Evolutionary conservation across 208 protist genomes (phyloP), one percentile per base, ranked within the genome.

Genomic region (Trypanosomatidae sp.): DNA sequence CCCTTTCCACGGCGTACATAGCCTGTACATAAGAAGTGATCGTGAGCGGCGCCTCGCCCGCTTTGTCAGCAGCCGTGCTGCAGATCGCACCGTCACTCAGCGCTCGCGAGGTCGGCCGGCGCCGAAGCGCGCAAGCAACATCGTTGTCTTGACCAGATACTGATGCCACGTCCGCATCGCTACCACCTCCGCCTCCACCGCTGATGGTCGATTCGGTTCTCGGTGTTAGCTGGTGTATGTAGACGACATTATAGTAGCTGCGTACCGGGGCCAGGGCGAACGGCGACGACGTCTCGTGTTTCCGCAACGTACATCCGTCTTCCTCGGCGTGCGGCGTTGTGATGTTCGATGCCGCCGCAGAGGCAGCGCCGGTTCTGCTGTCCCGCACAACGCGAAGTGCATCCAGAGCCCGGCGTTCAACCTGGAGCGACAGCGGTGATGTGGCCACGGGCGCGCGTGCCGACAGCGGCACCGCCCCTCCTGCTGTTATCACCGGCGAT

Each of bases 221-320:
- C 8, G 22, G 59, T 10, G 30, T 59, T 12, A 50, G 68, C 46
- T 71, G 33, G 30, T 74, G 75, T 25, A 80, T 74, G 69, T 80
- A 80, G 10, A 75, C 65, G 30, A 80, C 75, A 39, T 62, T 6
- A 30, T 72, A 80, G 39, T 80, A 80, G 64, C 64, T 55, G 64
- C 28, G n/a, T 15, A 25, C 43, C 28, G 46, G 12, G 43, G 44
- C 17, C 64, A 52, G 30, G 56, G 28, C 5, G 15, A 7, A 41
- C 6, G 17, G 2, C 25, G 17, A 41, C 17, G 28, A 43, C 56
- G 12, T 33, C 56, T 41, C 28, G 41, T 6, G 56, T 33, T 33
- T 28, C 12, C 41, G 56, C 6, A 33, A n/a, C 8, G 56, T 33
- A 33, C 53, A 3, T 25, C 53, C 25, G 25, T 13, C 30, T 43